A percentile compares a stretch with the other conserved stretches of the same genome.
Evolutionary conservation across 768 basidiomycete genomes (phyloP).

Genomic region (Mrakia hoshinonis): DNA sequence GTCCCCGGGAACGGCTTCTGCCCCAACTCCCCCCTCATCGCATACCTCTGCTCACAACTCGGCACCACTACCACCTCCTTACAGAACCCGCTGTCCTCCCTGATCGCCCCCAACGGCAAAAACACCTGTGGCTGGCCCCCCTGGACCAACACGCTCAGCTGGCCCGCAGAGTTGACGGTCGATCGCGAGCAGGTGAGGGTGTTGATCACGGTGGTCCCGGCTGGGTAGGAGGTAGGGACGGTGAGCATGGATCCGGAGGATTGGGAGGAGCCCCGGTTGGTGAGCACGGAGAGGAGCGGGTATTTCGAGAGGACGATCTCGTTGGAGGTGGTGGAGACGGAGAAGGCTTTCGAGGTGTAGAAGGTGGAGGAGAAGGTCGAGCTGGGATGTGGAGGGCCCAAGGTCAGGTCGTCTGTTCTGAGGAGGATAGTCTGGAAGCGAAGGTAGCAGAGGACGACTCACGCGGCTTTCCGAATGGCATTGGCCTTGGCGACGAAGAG

Average conservation of each 20-base stretch:
- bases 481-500: conserved; percentile 6
- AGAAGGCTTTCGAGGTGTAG: neutral
- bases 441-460: too few relatives aligned
- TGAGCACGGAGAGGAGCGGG: conserved; percentile 22
- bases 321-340: conserved; percentile 10
- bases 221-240: conserved; percentile 10
- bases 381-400: too few relatives aligned
- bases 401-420: too few relatives aligned
- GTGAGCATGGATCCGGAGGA: neutral
- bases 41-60: too few relatives aligned
- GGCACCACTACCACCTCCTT: too few relatives aligned
- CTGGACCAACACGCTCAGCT: neutral
- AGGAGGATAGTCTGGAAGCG: too few relatives aligned
- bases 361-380: neutral
- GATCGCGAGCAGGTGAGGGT: conserved; percentile 1
- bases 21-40: too few relatives aligned
- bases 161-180: neutral
- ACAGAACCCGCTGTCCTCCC: too few relatives aligned
- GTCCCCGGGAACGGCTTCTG: too few relatives aligned
- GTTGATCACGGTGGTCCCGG: conserved; percentile 15
- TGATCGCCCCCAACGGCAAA: too few relatives aligned
- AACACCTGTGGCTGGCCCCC: conserved; percentile 10
- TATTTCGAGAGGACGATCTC: conserved; percentile 21
- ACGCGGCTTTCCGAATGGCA: conserved; percentile 17
- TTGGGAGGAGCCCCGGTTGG: conserved; percentile 11